These are phyloP conservation scores for Tilletia caries DNA, from an alignment of 1,284 basidiomycete genomes.

Conservation along the genomic window DNA sequence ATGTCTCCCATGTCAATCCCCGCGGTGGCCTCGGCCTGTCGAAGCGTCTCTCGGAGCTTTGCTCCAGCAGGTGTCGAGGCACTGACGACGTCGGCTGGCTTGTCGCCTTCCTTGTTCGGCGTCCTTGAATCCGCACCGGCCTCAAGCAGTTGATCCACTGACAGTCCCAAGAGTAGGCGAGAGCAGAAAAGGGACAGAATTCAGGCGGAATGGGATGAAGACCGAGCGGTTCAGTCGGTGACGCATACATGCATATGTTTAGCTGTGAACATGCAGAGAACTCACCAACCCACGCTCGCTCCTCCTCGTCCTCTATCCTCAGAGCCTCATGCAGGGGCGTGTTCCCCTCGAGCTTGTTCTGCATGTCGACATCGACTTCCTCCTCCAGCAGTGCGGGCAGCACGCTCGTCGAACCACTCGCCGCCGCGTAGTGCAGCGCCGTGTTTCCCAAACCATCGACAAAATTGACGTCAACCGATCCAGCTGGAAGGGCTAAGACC, in stretches of 20 bases:
- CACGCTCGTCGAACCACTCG: conserved; percentile 33
- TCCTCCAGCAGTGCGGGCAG: conserved; percentile 45
- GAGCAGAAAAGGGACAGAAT: background rate
- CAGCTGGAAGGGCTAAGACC: conserved; percentile 28
- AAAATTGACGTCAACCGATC: conserved; percentile 41
- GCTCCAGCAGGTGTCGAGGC: background rate
- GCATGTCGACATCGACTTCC: conserved; percentile 74
- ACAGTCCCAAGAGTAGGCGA: background rate
- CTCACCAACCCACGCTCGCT: conserved; percentile 60
- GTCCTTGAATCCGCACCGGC: conserved; percentile 44
- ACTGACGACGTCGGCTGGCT: conserved; percentile 35
- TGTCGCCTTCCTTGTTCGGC: conserved; percentile 41
- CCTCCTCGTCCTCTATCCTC: conserved; percentile 63
- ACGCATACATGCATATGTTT: background rate
- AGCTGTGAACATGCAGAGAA: conserved; percentile 13
- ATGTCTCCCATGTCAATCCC: conserved; percentile 10
- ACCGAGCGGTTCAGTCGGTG: no score
- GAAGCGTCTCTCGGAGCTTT: conserved; percentile 11
- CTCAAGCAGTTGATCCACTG: conserved; percentile 46
- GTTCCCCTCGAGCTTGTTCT: conserved; percentile 69
- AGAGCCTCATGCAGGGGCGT: conserved; percentile 82
- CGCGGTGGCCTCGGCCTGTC: conserved; percentile 8
- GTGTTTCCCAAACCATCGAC: conserved; percentile 47
- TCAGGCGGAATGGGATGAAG: no score
- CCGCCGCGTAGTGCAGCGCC: conserved; percentile 47